These are phyloP conservation scores for Aegilops tauschii DNA, from an alignment of 176 grass and related monocot species.

Conservation along the genomic window DNA sequence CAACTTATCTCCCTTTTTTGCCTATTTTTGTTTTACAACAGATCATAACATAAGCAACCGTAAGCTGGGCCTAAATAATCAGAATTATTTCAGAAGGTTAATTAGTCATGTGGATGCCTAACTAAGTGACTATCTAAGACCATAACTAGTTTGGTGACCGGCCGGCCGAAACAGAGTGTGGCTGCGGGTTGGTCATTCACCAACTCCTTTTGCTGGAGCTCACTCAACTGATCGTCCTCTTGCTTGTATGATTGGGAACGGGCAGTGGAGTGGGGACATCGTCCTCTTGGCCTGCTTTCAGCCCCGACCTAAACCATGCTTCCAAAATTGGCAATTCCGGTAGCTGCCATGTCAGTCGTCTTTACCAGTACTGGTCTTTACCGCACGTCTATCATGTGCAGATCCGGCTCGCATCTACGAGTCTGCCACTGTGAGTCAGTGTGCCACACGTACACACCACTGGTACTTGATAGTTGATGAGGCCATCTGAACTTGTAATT, in stretches of 20 bases:
- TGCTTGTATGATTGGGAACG: too few relatives aligned
- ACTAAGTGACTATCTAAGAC: background rate
- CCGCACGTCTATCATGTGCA: conserved; percentile 19
- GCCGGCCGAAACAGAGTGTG: conserved; percentile 1
- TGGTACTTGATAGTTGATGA: background rate
- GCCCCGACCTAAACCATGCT: conserved; percentile 38
- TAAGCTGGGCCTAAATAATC: too few relatives aligned
- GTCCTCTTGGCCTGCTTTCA: conserved; percentile 35
- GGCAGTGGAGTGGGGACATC: background rate
- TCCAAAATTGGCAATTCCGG: conserved; percentile 36
- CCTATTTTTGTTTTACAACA: too few relatives aligned
- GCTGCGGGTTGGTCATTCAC: background rate
- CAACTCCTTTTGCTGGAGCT: background rate
- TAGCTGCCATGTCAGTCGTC: conserved; percentile 13
- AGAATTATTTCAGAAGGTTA: background rate
- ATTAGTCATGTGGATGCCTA: background rate
- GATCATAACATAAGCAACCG: too few relatives aligned
- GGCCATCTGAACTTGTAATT: background rate
- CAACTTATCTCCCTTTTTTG: too few relatives aligned
- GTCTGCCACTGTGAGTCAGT: background rate
- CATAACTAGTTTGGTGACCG: background rate
- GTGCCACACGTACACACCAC: background rate
- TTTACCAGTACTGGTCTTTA: background rate
- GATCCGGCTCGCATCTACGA: background rate
- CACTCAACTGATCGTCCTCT: too few relatives aligned